Evolutionary conservation across 805 yeast genomes (phyloP), one percentile per base, ranked within the genome.

Genomic region (Citeromyces nyonsensis): DNA sequence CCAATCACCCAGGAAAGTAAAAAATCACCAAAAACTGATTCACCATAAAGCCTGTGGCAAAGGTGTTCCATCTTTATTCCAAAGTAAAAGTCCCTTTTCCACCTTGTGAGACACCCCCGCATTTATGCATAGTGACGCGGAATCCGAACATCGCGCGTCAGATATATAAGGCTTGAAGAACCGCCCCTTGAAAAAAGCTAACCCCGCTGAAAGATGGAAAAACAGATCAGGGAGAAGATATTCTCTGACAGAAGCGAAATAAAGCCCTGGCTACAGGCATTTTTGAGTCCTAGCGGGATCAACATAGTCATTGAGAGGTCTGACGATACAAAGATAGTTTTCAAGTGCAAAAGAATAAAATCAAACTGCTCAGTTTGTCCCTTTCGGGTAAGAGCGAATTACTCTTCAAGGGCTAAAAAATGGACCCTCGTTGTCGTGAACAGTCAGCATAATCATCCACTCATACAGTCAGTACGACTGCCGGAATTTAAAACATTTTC

Each of bases 361-460:
- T 36, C 52, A 24, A 24, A 41, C 38, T 25, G 41, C 15, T 35
- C 37, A 25, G 38, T 25, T 14, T 75, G 83, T 44, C 82, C 82
- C 2, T 75, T 75, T 44, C 57, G 77, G 45, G 61, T 75, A 28
- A 49, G 84, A 34, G 82, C 82, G 2, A 73, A 75, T 40, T 72
- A 55, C 42, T 66, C 75, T 2, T 40, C 67, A 8, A 53, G 72
- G 38, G 57, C 66, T 25, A 54, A 59, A 36, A 52, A 56, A 34
- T 75, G 84, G 84, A 56, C 69, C 10, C 54, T 75, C 24, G 77
- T 69, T 13, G 68, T 75, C 11, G 62, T 75, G 25, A 69, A 70
- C 47, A 75, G 70, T 40, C 47, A 49, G 4, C 84, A 75, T 48
- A 66, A 76, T 39, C 84, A 75, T 45, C 57, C 59, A 2, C 35